Evolutionary conservation across 441 rosid species (phyloP), one percentile per base, ranked within the genome.

Genomic region (Gossypium trilobum): DNA sequence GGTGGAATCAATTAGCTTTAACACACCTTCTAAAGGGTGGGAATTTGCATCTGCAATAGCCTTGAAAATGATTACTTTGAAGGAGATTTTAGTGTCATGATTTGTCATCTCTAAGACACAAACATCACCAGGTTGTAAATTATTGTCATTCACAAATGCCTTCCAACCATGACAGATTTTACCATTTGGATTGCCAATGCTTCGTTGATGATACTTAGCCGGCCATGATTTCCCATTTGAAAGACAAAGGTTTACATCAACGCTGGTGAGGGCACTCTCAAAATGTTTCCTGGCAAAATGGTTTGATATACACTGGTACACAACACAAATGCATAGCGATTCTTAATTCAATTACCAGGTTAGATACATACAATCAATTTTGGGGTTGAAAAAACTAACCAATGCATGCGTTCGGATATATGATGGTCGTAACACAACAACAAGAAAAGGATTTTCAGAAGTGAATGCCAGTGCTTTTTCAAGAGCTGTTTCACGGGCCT

Each of bases 31-130:
- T 13, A 14, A 13, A 17, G 25, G 58, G 22, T 8, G 19, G 54
- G 6, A 10, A 19, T 46, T 14, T 74, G 25, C 69, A 50, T 68
- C 59, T 20, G 44, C 22, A 46, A 17, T 17, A 17, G 7, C 33
- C 55, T 48, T 23, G 58, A 56, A 68, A 36, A 79, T 73, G 52
- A 0, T 1, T 25, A 73, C 77, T 52, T 74, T 75, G 1, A 79
- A 50, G 7, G 56, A 16, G 19, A 44, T 33, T 48, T 73, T 22
- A 0, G 27, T 13, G 2, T 2, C 2, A 10, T 50, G 55, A 14
- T 57, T 11, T 9, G 63, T 54, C 63, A 82, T 70, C 62, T 79
- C 83, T 36, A 82, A 75, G 20, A 23, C 62, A 23, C 85, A 79
- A 48, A 72, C 69, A 50, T 79, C 85, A 10, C 80, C 79, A 10